A percentile compares a stretch with the other conserved stretches of the same genome.
phyloP scores from a whole-genome alignment of 1,284 basidiomycete genomes.

The Somion occarium region DNA sequence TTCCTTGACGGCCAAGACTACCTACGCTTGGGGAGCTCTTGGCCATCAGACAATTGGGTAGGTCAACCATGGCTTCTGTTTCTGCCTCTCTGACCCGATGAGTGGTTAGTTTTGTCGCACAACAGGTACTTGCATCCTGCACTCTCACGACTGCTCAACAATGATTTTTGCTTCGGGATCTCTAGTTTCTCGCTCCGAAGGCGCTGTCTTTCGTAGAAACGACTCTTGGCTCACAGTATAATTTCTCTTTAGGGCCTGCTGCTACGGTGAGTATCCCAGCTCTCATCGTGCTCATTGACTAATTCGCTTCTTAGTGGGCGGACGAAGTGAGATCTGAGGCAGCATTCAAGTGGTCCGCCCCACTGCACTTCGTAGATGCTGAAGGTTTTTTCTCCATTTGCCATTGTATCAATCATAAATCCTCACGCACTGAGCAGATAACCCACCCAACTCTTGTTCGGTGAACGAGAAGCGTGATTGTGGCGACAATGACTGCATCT shows the following conservation, averaged over 20 bases:
- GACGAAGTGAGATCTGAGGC: slow-evolving; percentile 35
- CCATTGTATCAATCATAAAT: neutral
- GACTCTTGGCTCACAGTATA: slow-evolving; percentile 36
- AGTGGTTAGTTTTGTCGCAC: slow-evolving; percentile 12
- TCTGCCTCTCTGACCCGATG: too few species aligned
- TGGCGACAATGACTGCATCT: slow-evolving; percentile 34
- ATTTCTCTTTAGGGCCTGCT: slow-evolving; percentile 40
- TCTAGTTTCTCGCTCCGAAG: slow-evolving; percentile 40
- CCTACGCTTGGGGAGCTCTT: slow-evolving; percentile 35
- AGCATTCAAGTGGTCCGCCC: slow-evolving; percentile 38
- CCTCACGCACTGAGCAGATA: neutral
- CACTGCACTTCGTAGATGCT: slow-evolving; percentile 47
- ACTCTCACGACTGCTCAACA: neutral
- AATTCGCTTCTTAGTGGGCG: slow-evolving; percentile 35
- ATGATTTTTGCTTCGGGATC: too few species aligned
- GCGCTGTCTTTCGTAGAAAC: slow-evolving; percentile 40
- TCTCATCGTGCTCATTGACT: neutral
- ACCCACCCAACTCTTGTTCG: slow-evolving; percentile 44
- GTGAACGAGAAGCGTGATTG: slow-evolving; percentile 42
- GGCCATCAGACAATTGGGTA: slow-evolving; percentile 40
- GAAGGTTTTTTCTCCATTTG: slow-evolving; percentile 28
- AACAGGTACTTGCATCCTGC: neutral
- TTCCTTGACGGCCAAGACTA: neutral
- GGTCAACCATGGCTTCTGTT: too few species aligned
- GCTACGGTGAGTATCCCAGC: slow-evolving; percentile 32